Evolutionary conservation across 2,329 filamentous ascomycete species (phyloP).

Genomic region (Aspergillus fructus): DNA sequence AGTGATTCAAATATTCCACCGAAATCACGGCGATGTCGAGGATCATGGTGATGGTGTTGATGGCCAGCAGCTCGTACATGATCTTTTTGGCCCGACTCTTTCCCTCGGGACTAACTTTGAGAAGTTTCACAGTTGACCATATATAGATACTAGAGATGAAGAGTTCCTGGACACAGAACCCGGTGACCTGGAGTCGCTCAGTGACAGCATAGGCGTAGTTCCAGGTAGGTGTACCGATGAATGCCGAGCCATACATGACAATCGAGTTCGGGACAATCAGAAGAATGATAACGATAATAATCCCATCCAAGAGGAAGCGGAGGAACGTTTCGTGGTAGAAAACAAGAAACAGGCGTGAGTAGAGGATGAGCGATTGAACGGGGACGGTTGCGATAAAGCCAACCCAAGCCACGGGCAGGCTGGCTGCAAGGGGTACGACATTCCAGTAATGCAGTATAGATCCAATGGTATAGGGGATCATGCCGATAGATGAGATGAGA

Average conservation of each 20-base stretch:
- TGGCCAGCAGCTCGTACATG: conserved; percentile 47
- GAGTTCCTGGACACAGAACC: conserved; percentile 56
- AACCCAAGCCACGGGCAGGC: not conserved
- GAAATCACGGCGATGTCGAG: conserved; percentile 46
- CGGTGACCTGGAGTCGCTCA: conserved; percentile 55
- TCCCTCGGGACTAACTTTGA: conserved; percentile 43
- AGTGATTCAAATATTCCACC: conserved; percentile 42
- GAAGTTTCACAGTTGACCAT: conserved; percentile 50
- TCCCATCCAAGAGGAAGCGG: not conserved
- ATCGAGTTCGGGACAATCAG: not conserved
- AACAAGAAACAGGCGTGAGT: not conserved
- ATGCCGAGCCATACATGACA: not conserved
- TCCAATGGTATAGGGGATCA: not conserved
- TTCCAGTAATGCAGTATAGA: not conserved
- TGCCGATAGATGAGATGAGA: not conserved
- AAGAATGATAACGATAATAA: not conserved
- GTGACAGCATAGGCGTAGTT: conserved; percentile 40
- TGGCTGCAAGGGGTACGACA: not conserved
- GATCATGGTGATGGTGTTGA: conserved; percentile 47
- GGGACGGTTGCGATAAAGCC: not conserved
- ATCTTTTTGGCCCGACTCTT: conserved; percentile 29
- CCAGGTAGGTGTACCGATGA: not conserved
- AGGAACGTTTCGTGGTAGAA: conserved; percentile 1
- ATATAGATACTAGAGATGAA: conserved; percentile 55
- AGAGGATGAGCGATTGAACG: not conserved